phyloP scores from a whole-genome alignment of 768 basidiomycete species.

The Clavulina sp. region DNA sequence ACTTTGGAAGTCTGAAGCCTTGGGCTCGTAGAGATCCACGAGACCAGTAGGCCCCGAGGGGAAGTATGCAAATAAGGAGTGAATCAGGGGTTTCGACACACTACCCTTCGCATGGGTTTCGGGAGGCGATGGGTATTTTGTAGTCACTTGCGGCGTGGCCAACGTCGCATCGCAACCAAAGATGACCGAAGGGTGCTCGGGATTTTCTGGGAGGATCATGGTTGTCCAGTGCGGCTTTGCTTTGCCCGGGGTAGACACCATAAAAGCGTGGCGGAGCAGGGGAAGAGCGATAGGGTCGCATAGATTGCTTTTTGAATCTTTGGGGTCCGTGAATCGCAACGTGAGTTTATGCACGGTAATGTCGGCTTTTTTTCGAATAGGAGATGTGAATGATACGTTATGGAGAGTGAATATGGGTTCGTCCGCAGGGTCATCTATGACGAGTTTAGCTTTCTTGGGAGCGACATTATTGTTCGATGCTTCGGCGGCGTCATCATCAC shows the following conservation, averaged over 20 bases:
- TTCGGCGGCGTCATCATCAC: no score
- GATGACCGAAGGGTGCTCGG: conserved; percentile 31
- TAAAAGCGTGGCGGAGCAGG: conserved; percentile 39
- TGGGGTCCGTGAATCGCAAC: conserved; percentile 33
- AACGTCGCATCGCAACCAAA: conserved; percentile 52
- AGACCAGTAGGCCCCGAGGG: conserved; percentile 21
- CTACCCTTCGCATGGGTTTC: conserved; percentile 28
- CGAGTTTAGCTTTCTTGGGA: no score
- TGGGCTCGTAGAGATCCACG: conserved; percentile 26
- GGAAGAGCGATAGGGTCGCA: conserved; percentile 30
- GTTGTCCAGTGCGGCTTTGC: conserved; percentile 55
- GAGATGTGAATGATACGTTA: conserved; percentile 49
- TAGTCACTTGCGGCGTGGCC: conserved; percentile 26
- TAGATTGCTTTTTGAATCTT: conserved; percentile 27
- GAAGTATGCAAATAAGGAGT: conserved; percentile 34
- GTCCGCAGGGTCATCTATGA: no score
- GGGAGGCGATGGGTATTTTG: conserved; percentile 19
- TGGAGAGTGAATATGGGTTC: conserved; percentile 40
- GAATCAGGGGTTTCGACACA: conserved; percentile 32
- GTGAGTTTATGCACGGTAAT: conserved; percentile 39
- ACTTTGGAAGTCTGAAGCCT: conserved; percentile 24
- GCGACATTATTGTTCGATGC: no score
- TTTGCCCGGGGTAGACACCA: conserved; percentile 61
- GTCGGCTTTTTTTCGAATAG: conserved; percentile 60
- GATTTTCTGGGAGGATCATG: conserved; percentile 41